A percentile compares a stretch with the other conserved stretches of the same genome.
Conservation (phyloP, 2,329 filamentous ascomycete species). For the Aspergillus persii region DNA sequence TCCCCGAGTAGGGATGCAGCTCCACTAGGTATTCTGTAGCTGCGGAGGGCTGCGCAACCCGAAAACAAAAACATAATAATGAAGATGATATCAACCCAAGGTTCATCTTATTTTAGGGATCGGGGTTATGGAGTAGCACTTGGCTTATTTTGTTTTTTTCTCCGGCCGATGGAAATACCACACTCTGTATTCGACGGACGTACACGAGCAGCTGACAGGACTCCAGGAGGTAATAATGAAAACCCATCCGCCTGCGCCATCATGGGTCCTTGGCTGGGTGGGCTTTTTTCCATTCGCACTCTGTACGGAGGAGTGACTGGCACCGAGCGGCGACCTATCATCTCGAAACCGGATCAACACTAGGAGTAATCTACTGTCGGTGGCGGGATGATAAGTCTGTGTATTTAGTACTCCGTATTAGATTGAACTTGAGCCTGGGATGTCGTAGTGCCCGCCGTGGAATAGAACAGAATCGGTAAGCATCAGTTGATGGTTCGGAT, state of each 20-base stretch:
- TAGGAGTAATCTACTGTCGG: background rate
- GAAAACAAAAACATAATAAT: slow-evolving; percentile 1
- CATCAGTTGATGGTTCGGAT: slow-evolving; percentile 8
- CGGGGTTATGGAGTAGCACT: no score
- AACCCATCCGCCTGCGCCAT: slow-evolving; percentile 1
- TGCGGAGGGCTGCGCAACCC: slow-evolving; percentile 7
- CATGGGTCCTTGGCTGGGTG: slow-evolving; percentile 7
- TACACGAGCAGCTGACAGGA: slow-evolving; percentile 4
- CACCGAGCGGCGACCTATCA: slow-evolving; percentile 2
- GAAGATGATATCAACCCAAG: slow-evolving; percentile 8
- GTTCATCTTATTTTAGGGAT: background rate
- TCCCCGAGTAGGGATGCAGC: background rate
- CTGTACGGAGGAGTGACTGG: background rate
- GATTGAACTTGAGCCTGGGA: slow-evolving; percentile 4
- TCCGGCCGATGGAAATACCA: slow-evolving; percentile 2
- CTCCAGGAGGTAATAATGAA: background rate
- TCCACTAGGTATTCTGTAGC: background rate
- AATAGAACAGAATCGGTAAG: slow-evolving; percentile 4
- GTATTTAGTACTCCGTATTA: background rate
- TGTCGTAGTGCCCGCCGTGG: background rate
- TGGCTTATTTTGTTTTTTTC: background rate
- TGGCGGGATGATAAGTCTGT: background rate
- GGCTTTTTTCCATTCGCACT: background rate
- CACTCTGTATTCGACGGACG: slow-evolving; percentile 6
- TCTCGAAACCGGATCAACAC: slow-evolving; percentile 9